Conservation (phyloP, 2,329 filamentous ascomycete species). For the Hypoxylon sp. region DNA sequence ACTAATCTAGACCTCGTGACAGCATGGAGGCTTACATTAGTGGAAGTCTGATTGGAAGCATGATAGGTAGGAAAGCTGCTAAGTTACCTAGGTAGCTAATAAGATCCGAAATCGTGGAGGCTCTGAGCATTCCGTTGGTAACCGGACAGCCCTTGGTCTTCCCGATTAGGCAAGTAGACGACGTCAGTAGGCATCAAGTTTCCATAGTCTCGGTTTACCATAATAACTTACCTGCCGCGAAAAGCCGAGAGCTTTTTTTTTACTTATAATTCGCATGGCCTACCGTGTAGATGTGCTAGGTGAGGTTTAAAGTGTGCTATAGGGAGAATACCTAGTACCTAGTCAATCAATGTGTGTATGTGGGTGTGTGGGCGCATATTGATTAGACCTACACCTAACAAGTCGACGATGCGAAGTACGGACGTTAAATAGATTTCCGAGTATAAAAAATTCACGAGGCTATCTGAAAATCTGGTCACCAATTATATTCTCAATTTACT, state of each 20-base stretch:
- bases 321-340: neutral
- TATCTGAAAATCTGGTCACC: neutral
- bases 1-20: constrained; percentile 27
- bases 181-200: constrained; percentile 35
- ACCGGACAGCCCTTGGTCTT: constrained; percentile 31
- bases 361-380: neutral
- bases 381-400: neutral
- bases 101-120: constrained; percentile 16
- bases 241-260: constrained; percentile 35
- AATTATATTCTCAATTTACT: neutral
- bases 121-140: constrained; percentile 34
- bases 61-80: constrained; percentile 31
- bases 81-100: constrained; percentile 24
- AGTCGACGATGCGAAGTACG: constrained; percentile 1
- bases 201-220: constrained; percentile 23
- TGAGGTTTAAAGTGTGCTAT: neutral
- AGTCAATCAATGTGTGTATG: neutral
- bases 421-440: constrained; percentile 1
- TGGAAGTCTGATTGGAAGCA: constrained; percentile 24
- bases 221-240: constrained; percentile 26
- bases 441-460: too few relatives aligned
- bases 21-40: constrained; percentile 25
- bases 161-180: constrained; percentile 38
- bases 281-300: neutral
- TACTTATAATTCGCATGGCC: neutral